Percentiles rank a stretch among this genome's conserved stretches.
Conservation (phyloP, 2,329 filamentous ascomycete species). For the Cryoendolithus antarcticus region DNA sequence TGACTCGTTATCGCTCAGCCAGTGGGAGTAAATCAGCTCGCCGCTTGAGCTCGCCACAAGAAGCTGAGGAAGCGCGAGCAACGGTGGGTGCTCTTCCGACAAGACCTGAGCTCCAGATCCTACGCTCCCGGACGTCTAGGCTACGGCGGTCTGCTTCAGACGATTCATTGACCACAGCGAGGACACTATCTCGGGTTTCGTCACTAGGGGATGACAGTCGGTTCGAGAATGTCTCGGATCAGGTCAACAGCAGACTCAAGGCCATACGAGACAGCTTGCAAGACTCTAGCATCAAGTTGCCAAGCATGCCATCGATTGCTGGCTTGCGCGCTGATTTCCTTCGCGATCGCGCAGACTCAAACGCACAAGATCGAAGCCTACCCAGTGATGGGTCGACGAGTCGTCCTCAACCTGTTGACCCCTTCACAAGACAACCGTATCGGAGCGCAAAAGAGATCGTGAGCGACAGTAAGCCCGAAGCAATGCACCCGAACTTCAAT, state of each 20-base stretch:
- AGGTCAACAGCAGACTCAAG: conserved; percentile 80
- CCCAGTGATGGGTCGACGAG: too few species aligned
- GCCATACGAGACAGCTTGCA: conserved; percentile 80
- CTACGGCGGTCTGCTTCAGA: conserved; percentile 59
- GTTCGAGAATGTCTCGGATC: conserved; percentile 68
- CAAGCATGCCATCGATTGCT: conserved; percentile 40
- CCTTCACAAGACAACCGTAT: conserved; percentile 15
- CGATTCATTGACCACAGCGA: conserved; percentile 61
- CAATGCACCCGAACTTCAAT: conserved; percentile 38
- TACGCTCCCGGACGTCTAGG: conserved; percentile 10
- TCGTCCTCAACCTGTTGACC: conserved; percentile 9
- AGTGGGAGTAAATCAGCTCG: neutral
- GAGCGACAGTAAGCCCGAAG: conserved; percentile 11
- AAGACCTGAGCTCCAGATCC: conserved; percentile 8
- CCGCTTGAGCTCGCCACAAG: conserved; percentile 4
- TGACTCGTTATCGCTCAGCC: too few species aligned
- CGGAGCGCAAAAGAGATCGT: conserved; percentile 12
- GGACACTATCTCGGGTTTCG: conserved; percentile 63
- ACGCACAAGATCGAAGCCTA: too few species aligned
- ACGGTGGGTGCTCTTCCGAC: conserved; percentile 12
- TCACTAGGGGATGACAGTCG: conserved; percentile 73
- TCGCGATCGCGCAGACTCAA: conserved; percentile 15
- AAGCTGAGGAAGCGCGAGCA: conserved; percentile 10
- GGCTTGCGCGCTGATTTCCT: conserved; percentile 19
- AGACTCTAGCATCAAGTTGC: conserved; percentile 63